phyloP scores from a whole-genome alignment of 768 basidiomycete genomes.

The Lactarius evosmus region DNA sequence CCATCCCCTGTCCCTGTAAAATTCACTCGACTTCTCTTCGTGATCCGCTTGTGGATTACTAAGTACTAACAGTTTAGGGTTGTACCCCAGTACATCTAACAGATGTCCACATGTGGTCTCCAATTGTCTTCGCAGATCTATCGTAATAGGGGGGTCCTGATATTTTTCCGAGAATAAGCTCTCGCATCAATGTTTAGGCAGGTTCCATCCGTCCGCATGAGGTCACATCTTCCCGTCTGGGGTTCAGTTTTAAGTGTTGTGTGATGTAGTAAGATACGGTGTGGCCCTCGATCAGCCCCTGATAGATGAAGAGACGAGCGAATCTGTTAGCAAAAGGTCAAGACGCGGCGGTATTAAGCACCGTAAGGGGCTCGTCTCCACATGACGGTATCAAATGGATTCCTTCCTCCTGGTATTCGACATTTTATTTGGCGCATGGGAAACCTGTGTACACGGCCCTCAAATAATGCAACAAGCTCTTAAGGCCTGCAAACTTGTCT shows the following conservation, averaged over 20 bases:
- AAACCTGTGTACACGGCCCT: no score
- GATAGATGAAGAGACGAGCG: background rate
- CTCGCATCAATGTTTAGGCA: background rate
- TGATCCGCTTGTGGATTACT: background rate
- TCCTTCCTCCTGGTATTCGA: background rate
- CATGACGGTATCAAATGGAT: background rate
- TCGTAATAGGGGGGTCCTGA: background rate
- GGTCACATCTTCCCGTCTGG: background rate
- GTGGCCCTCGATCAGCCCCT: background rate
- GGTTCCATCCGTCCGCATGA: background rate
- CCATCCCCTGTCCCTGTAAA: no score
- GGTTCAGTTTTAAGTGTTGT: background rate
- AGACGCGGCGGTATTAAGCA: background rate
- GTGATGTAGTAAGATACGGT: background rate
- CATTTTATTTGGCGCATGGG: background rate
- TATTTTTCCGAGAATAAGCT: background rate
- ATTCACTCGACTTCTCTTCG: background rate
- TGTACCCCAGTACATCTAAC: background rate
- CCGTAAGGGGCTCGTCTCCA: background rate
- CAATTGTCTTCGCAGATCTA: background rate
- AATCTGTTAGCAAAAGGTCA: background rate
- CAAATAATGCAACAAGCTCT: no score
- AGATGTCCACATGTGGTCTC: background rate
- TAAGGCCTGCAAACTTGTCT: background rate
- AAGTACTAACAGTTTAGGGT: background rate